These are phyloP conservation scores for Dianthus caryophyllus DNA, from an alignment of 148 eudicot species.

Conservation along the genomic window DNA sequence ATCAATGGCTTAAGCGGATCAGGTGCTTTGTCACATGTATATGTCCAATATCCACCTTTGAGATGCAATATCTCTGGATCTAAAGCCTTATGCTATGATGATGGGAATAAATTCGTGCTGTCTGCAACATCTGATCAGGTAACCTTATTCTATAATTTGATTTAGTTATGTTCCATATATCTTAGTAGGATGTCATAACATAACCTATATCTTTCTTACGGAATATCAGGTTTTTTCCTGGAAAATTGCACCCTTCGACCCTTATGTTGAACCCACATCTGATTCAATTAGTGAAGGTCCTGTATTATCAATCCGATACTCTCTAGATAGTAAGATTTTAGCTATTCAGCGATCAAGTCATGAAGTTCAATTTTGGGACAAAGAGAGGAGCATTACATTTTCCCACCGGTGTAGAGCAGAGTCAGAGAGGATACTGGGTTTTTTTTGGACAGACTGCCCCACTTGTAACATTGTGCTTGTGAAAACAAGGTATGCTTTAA, in stretches of 20 bases:
- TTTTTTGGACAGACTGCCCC: conserved; percentile 94
- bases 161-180: background rate
- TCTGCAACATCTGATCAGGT: conserved; percentile 75
- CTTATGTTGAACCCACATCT: conserved; percentile 46
- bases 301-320: conserved; percentile 64
- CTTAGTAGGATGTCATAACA: background rate
- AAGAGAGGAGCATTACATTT: conserved; percentile 54
- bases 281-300: conserved; percentile 67
- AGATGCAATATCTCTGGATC: conserved; percentile 65
- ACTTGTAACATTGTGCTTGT: conserved; percentile 78
- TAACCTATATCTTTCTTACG: background rate
- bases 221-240: conserved; percentile 59
- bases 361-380: conserved; percentile 79
- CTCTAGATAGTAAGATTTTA: conserved; percentile 67
- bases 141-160: conserved; percentile 11
- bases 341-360: conserved; percentile 72
- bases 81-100: conserved; percentile 77
- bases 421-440: conserved; percentile 78
- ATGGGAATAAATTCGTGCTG: conserved; percentile 68
- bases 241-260: conserved; percentile 68
- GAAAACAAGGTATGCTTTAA: conserved; percentile 59
- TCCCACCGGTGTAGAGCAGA: conserved; percentile 63
- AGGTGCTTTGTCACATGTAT: conserved; percentile 85
- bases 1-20: conserved; percentile 56
- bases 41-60: conserved; percentile 74